A percentile compares a stretch with the other conserved stretches of the same genome.
These are phyloP conservation scores for Podaxis pistillaris DNA, from an alignment of 768 basidiomycete species.

Conservation along the genomic window DNA sequence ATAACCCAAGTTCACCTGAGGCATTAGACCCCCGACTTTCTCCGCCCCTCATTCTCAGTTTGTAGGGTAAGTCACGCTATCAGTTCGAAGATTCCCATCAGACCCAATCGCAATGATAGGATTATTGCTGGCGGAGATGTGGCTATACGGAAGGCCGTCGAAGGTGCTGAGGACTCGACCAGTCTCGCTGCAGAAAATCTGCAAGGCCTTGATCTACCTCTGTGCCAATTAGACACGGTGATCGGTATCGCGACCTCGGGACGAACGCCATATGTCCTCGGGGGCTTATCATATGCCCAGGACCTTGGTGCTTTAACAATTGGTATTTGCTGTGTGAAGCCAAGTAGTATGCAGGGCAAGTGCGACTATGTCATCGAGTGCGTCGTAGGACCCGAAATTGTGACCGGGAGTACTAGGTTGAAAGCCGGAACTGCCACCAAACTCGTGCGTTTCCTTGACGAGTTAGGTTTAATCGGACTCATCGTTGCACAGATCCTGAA, in stretches of 20 bases:
- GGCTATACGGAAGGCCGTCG: slow-evolving; percentile 26
- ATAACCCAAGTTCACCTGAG: neutral
- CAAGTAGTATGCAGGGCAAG: slow-evolving; percentile 25
- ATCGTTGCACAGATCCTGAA: slow-evolving; percentile 27
- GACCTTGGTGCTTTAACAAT: slow-evolving; percentile 25
- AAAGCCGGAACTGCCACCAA: slow-evolving; percentile 38
- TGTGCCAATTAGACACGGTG: slow-evolving; percentile 25
- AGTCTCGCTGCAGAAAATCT: slow-evolving; percentile 26
- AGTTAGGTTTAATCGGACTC: neutral
- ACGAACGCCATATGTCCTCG: slow-evolving; percentile 34
- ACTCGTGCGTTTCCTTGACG: slow-evolving; percentile 22
- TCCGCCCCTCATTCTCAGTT: slow-evolving; percentile 25
- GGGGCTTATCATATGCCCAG: slow-evolving; percentile 26
- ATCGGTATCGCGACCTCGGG: slow-evolving; percentile 35
- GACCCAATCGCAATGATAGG: slow-evolving; percentile 4
- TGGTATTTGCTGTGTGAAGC: slow-evolving; percentile 27
- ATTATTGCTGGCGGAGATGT: slow-evolving; percentile 29
- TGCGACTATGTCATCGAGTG: slow-evolving; percentile 29
- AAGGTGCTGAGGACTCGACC: slow-evolving; percentile 32
- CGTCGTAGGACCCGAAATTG: slow-evolving; percentile 29
- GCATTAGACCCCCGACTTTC: slow-evolving; percentile 26
- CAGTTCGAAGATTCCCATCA: neutral
- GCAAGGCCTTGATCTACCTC: slow-evolving; percentile 21
- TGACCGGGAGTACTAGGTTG: slow-evolving; percentile 34
- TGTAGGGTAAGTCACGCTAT: slow-evolving; percentile 20